Evolutionary conservation across 2,329 filamentous ascomycete species (phyloP).

Genomic region (Trichophyton simii): DNA sequence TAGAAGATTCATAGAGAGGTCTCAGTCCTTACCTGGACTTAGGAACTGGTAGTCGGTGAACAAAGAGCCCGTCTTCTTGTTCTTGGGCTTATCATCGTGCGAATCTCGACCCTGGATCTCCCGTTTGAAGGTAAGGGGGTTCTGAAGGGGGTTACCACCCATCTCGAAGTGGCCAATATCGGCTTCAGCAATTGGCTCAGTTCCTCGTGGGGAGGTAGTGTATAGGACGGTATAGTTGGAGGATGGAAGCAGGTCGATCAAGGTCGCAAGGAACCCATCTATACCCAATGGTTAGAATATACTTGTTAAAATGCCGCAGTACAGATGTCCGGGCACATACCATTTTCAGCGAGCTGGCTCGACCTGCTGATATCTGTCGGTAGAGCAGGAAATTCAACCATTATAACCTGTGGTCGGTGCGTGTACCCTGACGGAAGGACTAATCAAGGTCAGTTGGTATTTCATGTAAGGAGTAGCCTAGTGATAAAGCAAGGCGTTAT

Average conservation of each 20-base stretch:
- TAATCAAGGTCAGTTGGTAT: neutral
- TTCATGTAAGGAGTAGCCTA: too few species aligned
- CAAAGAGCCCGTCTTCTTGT: slow-evolving; percentile 22
- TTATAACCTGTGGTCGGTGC: slow-evolving; percentile 31
- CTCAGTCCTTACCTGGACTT: slow-evolving; percentile 54
- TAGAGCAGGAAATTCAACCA: slow-evolving; percentile 34
- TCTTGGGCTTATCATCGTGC: slow-evolving; percentile 16
- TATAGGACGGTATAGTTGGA: slow-evolving; percentile 63
- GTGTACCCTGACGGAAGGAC: slow-evolving; percentile 25
- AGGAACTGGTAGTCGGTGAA: slow-evolving; percentile 96
- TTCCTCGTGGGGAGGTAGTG: slow-evolving; percentile 47
- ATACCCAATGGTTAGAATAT: slow-evolving; percentile 9
- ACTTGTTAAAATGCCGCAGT: neutral
- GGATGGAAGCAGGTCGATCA: slow-evolving; percentile 37
- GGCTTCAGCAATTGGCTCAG: slow-evolving; percentile 15
- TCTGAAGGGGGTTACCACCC: slow-evolving; percentile 42
- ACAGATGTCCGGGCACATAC: slow-evolving; percentile 20
- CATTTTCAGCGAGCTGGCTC: slow-evolving; percentile 32
- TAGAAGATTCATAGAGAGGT: neutral
- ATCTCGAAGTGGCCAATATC: slow-evolving; percentile 46
- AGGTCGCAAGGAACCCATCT: slow-evolving; percentile 37
- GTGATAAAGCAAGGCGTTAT: neutral
- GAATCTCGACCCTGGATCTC: slow-evolving; percentile 34
- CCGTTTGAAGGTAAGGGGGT: slow-evolving; percentile 60
- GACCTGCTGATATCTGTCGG: slow-evolving; percentile 25